phyloP scores from a whole-genome alignment of 2,329 filamentous ascomycete genomes.

The Aspergillus sergii region DNA sequence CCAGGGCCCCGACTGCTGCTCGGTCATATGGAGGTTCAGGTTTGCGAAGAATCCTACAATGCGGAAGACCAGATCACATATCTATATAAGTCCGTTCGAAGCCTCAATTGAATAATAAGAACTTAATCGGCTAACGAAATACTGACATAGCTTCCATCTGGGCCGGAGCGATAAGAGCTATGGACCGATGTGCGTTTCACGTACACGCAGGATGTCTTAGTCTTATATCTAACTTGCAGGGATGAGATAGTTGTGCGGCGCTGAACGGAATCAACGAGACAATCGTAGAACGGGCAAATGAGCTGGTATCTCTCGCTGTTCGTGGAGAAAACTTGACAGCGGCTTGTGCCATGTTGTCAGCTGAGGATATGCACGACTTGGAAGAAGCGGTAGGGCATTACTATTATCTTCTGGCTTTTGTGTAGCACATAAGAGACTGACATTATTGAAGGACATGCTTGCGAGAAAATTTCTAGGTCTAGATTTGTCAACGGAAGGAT shows the following conservation, averaged over 20 bases:
- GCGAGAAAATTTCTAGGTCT: conserved; percentile 21
- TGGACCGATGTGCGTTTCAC: conserved; percentile 62
- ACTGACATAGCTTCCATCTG: conserved; percentile 47
- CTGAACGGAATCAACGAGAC: conserved; percentile 78
- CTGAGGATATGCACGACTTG: conserved; percentile 66
- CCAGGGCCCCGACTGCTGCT: conserved; percentile 52
- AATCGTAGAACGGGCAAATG: conserved; percentile 75
- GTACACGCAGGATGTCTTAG: background rate
- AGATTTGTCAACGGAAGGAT: conserved; percentile 13
- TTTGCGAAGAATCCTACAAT: conserved; percentile 47
- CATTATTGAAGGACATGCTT: conserved; percentile 8
- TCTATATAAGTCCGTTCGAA: conserved; percentile 63
- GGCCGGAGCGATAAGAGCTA: conserved; percentile 81
- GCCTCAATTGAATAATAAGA: background rate
- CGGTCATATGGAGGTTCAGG: conserved; percentile 60
- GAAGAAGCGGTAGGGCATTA: conserved; percentile 60
- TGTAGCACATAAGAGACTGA: background rate
- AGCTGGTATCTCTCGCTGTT: conserved; percentile 68
- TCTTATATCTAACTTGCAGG: background rate
- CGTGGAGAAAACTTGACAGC: conserved; percentile 75
- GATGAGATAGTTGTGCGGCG: conserved; percentile 66
- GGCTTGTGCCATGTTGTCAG: conserved; percentile 69
- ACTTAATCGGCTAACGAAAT: background rate
- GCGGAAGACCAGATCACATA: conserved; percentile 60
- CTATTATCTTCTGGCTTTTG: background rate